Percentiles rank a stretch among this genome's conserved stretches.
phyloP scores from a whole-genome alignment of 345 rosid species.

The Euphorbia lathyris region DNA sequence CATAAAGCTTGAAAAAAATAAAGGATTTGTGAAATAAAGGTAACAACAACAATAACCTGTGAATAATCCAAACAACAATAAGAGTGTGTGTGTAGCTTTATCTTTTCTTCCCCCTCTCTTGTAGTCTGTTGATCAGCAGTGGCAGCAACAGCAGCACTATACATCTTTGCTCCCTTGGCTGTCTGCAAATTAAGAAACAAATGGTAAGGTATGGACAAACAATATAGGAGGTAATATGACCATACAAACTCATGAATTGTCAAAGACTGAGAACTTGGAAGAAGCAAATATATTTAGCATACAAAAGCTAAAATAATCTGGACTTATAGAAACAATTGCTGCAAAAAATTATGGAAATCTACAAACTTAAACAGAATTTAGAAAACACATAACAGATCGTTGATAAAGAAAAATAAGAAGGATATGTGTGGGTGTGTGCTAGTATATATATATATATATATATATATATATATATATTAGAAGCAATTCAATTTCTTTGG shows the following conservation, averaged over 20 bases:
- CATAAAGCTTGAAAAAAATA: neutral
- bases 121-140: slow-evolving; percentile 39
- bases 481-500: too few species aligned
- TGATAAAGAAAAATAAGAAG: too few species aligned
- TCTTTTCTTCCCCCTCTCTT: slow-evolving; percentile 78
- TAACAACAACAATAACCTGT: slow-evolving; percentile 47
- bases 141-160: slow-evolving; percentile 78
- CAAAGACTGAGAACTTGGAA: too few species aligned
- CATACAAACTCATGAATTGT: neutral
- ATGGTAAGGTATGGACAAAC: neutral
- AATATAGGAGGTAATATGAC: neutral
- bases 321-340: neutral
- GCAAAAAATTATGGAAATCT: neutral
- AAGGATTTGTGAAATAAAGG: neutral
- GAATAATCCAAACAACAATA: slow-evolving; percentile 91
- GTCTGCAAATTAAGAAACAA: slow-evolving; percentile 42
- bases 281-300: neutral
- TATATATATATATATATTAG: too few species aligned
- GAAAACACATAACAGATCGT: too few species aligned
- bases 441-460: too few species aligned
- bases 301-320: neutral
- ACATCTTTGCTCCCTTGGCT: slow-evolving; percentile 75
- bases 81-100: slow-evolving; percentile 79
- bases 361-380: neutral
- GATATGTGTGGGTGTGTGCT: too few species aligned